Conservation (phyloP, 768 basidiomycete species). For the Leucogyrophana mollusca region DNA sequence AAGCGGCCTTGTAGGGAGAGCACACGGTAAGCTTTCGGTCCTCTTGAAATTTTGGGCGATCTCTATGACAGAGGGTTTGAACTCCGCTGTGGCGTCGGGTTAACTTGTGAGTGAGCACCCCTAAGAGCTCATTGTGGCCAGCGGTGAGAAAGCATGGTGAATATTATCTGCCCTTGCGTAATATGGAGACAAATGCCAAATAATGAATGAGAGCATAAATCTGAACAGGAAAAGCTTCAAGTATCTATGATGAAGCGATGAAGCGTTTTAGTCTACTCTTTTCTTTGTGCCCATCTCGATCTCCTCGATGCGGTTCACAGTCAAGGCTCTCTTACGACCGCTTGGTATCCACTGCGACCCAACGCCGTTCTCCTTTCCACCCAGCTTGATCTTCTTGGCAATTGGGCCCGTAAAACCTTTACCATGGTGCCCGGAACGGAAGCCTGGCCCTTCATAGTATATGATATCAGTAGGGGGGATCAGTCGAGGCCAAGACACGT, state of each 20-base stretch:
- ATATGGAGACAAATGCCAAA: no score
- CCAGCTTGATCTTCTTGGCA: conserved; percentile 29
- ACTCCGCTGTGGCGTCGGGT: conserved; percentile 25
- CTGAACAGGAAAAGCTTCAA: no score
- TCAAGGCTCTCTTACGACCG: conserved; percentile 34
- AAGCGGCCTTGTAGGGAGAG: conserved; percentile 1
- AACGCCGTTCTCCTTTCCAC: conserved; percentile 34
- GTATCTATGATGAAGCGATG: no score
- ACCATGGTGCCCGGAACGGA: conserved; percentile 72
- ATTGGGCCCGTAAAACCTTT: conserved; percentile 58
- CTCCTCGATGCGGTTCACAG: conserved; percentile 52
- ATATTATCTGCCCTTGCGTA: no score
- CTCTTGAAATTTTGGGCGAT: conserved; percentile 19
- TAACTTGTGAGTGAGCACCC: conserved; percentile 2
- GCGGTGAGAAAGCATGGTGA: conserved; percentile 1
- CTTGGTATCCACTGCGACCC: conserved; percentile 37
- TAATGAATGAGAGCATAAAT: no score
- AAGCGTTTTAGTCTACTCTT: conserved; percentile 56
- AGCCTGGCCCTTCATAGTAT: conserved; percentile 88
- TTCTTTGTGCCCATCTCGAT: conserved; percentile 84
- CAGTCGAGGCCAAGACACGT: conserved; percentile 92
- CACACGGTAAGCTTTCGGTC: background rate
- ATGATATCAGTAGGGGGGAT: conserved; percentile 77
- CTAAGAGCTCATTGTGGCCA: background rate
- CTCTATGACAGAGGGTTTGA: conserved; percentile 14